Base-by-base conservation (phyloP, 1,284 basidiomycete genomes). In the Ustilago bromivora region DNA sequence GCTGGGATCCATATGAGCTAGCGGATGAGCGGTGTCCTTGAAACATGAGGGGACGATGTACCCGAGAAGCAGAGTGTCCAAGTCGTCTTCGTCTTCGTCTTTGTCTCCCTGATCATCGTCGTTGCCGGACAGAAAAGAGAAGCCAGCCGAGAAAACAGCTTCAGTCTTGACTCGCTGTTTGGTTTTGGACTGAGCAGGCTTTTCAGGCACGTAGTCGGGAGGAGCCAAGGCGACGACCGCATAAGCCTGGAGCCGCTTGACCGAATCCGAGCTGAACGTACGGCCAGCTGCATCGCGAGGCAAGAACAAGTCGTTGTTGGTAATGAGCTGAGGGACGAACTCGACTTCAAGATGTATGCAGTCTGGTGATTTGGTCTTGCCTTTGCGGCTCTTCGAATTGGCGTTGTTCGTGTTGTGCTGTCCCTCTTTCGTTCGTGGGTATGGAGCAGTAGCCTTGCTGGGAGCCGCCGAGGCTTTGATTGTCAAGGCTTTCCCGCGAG, bases 341-440 rank as follows among this genome's bases (percentile, higher is more conserved):
- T 76, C 73, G 57, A 76, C 73, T 43, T 76, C 65, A 36, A 76
- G 68, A 32, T 76, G 68, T 28, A 66, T 52, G 43, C 34, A 47
- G 35, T 76, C 64, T 9, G 51, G 51, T 2, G 32, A 23, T 23
- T 60, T 59, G 6, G 59, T 41, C 36, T 69, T 66, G 52, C 43
- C 51, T 13, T 61, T 73, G 31, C 55, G 58, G 6, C 54, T 56
- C n/a, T 54, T 36, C n/a, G 58, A 11, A 28, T 64, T 17, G n/a
- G 15, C 31, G n/a, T 34, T 13, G 5, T 4, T 56, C 9, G 15
- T 19, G 8, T 8, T 23, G 32, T 61, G 49, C 47, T 49, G 57
- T 28, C n/a, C 40, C 58, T 36, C 23, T 6, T 34, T 51, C 4
- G 34, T 13, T 31, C 28, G 10, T 9, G 23, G 23, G 1, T 8